Conservation (phyloP, 139 green algal species). For the Closterium sp. region DNA sequence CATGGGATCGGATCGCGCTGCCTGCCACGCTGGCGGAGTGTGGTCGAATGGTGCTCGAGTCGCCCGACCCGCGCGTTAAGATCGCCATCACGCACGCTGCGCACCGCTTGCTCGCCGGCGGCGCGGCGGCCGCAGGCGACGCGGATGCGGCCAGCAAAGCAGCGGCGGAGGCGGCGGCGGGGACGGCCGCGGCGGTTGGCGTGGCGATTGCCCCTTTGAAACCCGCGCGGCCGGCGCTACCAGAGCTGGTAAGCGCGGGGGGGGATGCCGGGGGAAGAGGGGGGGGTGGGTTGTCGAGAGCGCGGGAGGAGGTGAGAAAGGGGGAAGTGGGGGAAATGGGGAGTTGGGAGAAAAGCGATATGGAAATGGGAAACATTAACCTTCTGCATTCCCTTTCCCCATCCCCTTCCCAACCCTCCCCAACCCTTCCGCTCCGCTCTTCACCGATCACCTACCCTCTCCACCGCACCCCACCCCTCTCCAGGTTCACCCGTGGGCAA, state of each 20-base stretch:
- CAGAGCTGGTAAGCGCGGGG: constrained; percentile 10
- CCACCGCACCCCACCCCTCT: neutral
- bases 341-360: too few relatives aligned
- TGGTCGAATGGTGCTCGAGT: constrained; percentile 20
- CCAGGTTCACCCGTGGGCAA: too few relatives aligned
- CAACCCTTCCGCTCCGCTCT: neutral
- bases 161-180: too few relatives aligned
- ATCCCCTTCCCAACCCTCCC: too few relatives aligned
- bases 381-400: too few relatives aligned
- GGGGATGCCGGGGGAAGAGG: neutral
- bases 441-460: neutral
- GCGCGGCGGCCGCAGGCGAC: neutral
- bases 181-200: constrained; percentile 9
- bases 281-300: too few relatives aligned
- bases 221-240: constrained; percentile 10
- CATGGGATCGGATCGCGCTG: neutral
- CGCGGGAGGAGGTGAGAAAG: too few relatives aligned
- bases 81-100: constrained; percentile 4
- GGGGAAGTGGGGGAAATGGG: too few relatives aligned
- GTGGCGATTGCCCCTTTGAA: neutral
- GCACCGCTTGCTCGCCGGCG: neutral
- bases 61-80: constrained; percentile 9
- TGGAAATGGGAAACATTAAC: too few relatives aligned
- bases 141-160: neutral
- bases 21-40: constrained; percentile 29